These are phyloP conservation scores for Lanzia echinophila DNA, from an alignment of 2,329 filamentous ascomycete genomes.

Conservation along the genomic window DNA sequence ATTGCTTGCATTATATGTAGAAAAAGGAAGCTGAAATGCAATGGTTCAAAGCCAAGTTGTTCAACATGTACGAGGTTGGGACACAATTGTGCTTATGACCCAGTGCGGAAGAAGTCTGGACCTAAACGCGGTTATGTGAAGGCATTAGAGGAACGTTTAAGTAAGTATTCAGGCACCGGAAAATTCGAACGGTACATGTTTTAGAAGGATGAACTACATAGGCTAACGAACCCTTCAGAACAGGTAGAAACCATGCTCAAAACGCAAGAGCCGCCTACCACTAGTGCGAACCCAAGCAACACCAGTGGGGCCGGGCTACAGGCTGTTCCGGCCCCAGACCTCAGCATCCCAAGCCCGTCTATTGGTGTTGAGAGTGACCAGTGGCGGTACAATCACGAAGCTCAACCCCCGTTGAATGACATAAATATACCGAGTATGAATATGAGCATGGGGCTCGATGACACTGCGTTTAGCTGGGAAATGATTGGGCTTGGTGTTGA, in stretches of 20 bases:
- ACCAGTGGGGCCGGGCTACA: conserved; percentile 18
- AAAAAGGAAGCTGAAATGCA: conserved; percentile 77
- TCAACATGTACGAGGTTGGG: conserved; percentile 58
- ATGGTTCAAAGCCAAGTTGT: conserved; percentile 59
- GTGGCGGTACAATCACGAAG: conserved; percentile 49
- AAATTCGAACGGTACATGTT: conserved; percentile 9
- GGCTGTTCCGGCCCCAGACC: conserved; percentile 32
- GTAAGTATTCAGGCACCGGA: conserved; percentile 48
- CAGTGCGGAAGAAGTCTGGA: conserved; percentile 64
- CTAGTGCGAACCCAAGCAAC: conserved; percentile 15
- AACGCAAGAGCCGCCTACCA: conserved; percentile 54
- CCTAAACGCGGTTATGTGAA: conserved; percentile 68
- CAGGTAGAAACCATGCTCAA: conserved; percentile 91
- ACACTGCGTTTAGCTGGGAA: conserved; percentile 70
- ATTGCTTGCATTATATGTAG: conserved; percentile 93
- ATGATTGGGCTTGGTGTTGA: conserved; percentile 65
- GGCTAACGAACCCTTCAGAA: conserved; percentile 43
- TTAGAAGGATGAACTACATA: background rate
- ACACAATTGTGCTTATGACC: conserved; percentile 63
- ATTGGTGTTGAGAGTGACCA: conserved; percentile 47
- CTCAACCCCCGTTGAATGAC: conserved; percentile 46
- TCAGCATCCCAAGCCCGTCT: conserved; percentile 40
- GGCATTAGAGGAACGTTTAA: conserved; percentile 75
- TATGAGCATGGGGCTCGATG: conserved; percentile 41
- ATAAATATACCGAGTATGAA: conserved; percentile 44